Evolutionary conservation across 1,284 basidiomycete species (phyloP).

Genomic region (Papiliotrema terrestris): DNA sequence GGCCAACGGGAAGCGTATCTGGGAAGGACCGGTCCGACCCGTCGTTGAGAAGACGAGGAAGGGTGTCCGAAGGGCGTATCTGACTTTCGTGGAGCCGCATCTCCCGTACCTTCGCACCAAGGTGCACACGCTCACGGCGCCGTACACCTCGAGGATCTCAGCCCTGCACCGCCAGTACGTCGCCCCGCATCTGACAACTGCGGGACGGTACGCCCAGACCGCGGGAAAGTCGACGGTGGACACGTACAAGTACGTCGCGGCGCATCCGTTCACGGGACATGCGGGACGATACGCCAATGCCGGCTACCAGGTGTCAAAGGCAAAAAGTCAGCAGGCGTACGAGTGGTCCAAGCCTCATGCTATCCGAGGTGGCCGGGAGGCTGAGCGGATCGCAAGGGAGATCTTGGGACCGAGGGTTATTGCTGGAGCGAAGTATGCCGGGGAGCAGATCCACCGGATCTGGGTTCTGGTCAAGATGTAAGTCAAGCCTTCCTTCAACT

Average conservation of each 20-base stretch:
- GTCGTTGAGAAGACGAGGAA: slow-evolving; percentile 26
- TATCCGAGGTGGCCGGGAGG: slow-evolving; percentile 22
- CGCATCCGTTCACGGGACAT: slow-evolving; percentile 33
- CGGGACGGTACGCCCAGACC: slow-evolving; percentile 17
- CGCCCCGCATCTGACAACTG: slow-evolving; percentile 27
- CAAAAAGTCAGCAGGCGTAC: slow-evolving; percentile 31
- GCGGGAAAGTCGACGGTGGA: slow-evolving; percentile 14
- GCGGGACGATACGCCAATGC: slow-evolving; percentile 27
- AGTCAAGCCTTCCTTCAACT: slow-evolving; percentile 9
- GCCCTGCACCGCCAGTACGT: slow-evolving; percentile 22
- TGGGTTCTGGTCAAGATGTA: slow-evolving; percentile 27
- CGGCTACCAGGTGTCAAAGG: slow-evolving; percentile 19
- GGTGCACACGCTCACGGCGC: slow-evolving; percentile 30
- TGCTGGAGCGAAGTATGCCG: slow-evolving; percentile 13
- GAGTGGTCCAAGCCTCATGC: slow-evolving; percentile 29
- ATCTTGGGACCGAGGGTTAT: slow-evolving; percentile 28
- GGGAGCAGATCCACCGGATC: slow-evolving; percentile 13
- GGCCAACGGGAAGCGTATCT: slow-evolving; percentile 11
- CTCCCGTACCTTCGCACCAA: slow-evolving; percentile 34
- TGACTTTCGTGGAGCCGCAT: slow-evolving; percentile 41
- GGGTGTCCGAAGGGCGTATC: slow-evolving; percentile 31
- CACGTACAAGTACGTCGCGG: slow-evolving; percentile 21
- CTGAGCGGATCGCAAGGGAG: slow-evolving; percentile 24
- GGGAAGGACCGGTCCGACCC: slow-evolving; percentile 38
- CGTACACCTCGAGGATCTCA: slow-evolving; percentile 25